Percentiles rank a stretch among this genome's conserved stretches.
phyloP scores from a whole-genome alignment of 345 rosid genomes.

The Conringia planisiliqua region DNA sequence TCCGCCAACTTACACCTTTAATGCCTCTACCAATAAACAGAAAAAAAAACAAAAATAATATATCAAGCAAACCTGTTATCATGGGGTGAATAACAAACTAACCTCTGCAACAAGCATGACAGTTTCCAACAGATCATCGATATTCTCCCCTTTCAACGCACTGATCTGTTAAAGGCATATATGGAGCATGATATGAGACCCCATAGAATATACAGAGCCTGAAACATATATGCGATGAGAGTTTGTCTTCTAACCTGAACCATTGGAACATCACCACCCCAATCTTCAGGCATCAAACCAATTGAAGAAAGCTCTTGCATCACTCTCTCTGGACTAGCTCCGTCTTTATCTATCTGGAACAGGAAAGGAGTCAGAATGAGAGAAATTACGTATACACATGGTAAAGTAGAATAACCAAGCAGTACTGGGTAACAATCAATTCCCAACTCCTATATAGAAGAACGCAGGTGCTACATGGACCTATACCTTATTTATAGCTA shows the following conservation, averaged over 20 bases:
- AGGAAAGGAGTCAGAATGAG: conserved; percentile 17
- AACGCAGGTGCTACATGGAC: neutral
- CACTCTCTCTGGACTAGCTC: conserved; percentile 91
- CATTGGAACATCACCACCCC: conserved; percentile 99
- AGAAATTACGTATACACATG: conserved; percentile 20
- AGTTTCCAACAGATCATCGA: conserved; percentile 88
- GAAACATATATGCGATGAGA: conserved; percentile 23
- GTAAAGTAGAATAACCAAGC: conserved; percentile 16
- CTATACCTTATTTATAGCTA: conserved; percentile 87
- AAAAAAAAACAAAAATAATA: neutral
- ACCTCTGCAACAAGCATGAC: conserved; percentile 99
- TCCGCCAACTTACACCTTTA: neutral
- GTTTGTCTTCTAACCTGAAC: conserved; percentile 61
- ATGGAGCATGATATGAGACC: conserved; percentile 25
- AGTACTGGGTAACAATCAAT: conserved; percentile 3
- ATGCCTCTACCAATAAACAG: conserved; percentile 4
- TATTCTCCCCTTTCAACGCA: conserved; percentile 86
- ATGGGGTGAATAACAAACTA: conserved; percentile 26
- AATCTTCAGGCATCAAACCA: conserved; percentile 97
- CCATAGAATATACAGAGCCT: conserved; percentile 15
- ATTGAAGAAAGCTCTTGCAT: conserved; percentile 97
- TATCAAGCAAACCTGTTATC: neutral
- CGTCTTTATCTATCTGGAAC: conserved; percentile 90
- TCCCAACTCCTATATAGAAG: neutral
- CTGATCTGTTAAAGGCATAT: conserved; percentile 67